These are phyloP conservation scores for Debaryomyces maramus DNA, from an alignment of 805 yeast genomes.

Conservation along the genomic window DNA sequence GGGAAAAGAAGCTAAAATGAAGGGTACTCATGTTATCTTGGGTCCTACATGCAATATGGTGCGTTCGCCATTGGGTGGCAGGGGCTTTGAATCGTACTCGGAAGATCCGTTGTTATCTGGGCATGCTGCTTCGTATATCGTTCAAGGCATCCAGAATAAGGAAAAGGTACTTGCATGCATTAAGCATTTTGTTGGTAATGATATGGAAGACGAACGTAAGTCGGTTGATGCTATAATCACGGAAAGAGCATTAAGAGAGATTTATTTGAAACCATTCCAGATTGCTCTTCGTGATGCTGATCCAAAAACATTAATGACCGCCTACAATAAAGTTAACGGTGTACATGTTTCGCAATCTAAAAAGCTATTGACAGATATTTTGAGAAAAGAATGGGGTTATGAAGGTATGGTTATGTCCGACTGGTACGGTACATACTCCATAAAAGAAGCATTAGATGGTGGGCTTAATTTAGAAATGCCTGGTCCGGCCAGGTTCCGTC, in stretches of 20 bases:
- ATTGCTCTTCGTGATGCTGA: conserved; percentile 52
- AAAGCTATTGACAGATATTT: conserved; percentile 42
- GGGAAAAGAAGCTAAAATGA: conserved; percentile 55
- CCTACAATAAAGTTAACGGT: conserved; percentile 65
- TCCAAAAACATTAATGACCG: conserved; percentile 60
- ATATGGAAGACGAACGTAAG: conserved; percentile 56
- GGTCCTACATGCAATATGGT: conserved; percentile 51
- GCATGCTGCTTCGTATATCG: conserved; percentile 48
- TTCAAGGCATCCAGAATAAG: conserved; percentile 53
- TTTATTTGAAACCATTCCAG: conserved; percentile 64
- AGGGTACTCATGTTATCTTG: conserved; percentile 45
- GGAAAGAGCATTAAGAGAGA: conserved; percentile 64
- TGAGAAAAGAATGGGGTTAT: conserved; percentile 58
- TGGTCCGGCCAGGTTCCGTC: conserved; percentile 53
- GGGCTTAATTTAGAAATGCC: conserved; percentile 72
- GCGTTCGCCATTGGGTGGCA: conserved; percentile 59
- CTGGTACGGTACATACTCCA: conserved; percentile 61
- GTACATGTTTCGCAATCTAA: conserved; percentile 52
- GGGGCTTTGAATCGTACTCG: conserved; percentile 61
- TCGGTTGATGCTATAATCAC: conserved; percentile 50
- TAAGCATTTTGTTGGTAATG: conserved; percentile 66
- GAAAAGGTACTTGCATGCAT: conserved; percentile 53
- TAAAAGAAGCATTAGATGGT: conserved; percentile 46
- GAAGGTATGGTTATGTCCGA: conserved; percentile 61
- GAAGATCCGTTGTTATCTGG: conserved; percentile 58